A percentile compares a stretch with the other conserved stretches of the same genome.
Conservation (phyloP, 495 filamentous ascomycete genomes). For the Aspergillus saccharolyticus region DNA sequence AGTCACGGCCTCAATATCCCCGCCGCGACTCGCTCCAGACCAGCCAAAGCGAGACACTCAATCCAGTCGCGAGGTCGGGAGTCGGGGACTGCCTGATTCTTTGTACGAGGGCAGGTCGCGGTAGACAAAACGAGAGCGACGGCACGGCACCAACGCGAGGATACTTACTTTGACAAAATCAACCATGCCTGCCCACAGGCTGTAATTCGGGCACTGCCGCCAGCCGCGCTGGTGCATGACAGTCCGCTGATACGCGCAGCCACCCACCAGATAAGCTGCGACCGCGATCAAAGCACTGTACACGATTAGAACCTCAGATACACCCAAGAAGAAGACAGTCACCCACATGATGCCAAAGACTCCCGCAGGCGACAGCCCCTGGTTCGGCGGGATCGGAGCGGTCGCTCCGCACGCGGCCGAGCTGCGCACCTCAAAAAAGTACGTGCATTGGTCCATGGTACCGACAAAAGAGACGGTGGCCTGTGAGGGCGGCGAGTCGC, state of each 20-base stretch:
- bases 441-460: constrained; percentile 84
- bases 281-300: constrained; percentile 62
- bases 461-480: constrained; percentile 76
- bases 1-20: background rate
- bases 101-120: constrained; percentile 20
- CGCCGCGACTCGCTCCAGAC: constrained; percentile 14
- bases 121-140: constrained; percentile 19
- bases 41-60: constrained; percentile 27
- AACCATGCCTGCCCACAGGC: constrained; percentile 83
- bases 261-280: constrained; percentile 83
- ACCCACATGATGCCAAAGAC: constrained; percentile 90
- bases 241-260: constrained; percentile 90
- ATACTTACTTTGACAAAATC: constrained; percentile 75
- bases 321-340: background rate
- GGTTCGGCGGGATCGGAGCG: constrained; percentile 52
- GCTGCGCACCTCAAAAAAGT: constrained; percentile 93
- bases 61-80: constrained; percentile 37
- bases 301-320: constrained; percentile 13
- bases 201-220: constrained; percentile 93
- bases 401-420: constrained; percentile 75
- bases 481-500: constrained; percentile 55
- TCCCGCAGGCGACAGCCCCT: constrained; percentile 73
- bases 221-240: constrained; percentile 94
- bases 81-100: constrained; percentile 19
- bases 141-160: constrained; percentile 30